Conservation (phyloP, 139 green algal genomes). For the Chlorella sp. region DNA sequence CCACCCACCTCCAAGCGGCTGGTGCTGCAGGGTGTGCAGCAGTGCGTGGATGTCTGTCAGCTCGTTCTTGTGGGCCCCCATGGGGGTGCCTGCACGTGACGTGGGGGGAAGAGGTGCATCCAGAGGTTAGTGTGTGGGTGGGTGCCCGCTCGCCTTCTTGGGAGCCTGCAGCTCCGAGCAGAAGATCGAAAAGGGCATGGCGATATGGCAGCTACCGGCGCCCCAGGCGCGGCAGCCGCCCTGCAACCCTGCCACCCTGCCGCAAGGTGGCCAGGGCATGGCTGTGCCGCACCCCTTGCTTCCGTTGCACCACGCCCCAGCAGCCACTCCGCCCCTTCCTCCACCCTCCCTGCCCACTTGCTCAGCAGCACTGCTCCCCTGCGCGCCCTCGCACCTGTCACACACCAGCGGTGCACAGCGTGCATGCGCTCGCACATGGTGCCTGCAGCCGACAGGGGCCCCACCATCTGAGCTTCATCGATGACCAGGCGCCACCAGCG, state of each 20-base stretch:
- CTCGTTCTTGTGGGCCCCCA: constrained; percentile 35
- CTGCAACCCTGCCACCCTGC: not conserved
- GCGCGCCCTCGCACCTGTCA: constrained; percentile 28
- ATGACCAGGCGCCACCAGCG: constrained; percentile 75
- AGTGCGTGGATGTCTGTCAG: constrained; percentile 67
- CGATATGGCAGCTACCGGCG: no score
- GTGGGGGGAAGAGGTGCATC: not conserved
- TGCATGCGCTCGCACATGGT: constrained; percentile 61
- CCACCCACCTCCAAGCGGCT: constrained; percentile 47
- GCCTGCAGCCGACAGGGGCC: constrained; percentile 30
- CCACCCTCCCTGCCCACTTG: not conserved
- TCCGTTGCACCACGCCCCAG: no score
- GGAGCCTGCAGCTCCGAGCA: no score
- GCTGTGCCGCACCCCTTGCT: no score
- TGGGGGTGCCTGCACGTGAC: constrained; percentile 15
- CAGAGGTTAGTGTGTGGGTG: no score
- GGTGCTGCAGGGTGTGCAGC: constrained; percentile 62
- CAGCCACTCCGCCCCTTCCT: no score
- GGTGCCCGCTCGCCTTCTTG: no score
- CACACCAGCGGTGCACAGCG: constrained; percentile 68
- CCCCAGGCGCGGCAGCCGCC: no score
- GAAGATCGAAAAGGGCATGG: no score
- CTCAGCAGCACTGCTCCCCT: constrained; percentile 32
- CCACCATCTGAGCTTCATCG: constrained; percentile 83
- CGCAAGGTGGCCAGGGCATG: not conserved